phyloP scores from a whole-genome alignment of 192 early-diverging fungal species.

The Glomus cerebriforme region DNA sequence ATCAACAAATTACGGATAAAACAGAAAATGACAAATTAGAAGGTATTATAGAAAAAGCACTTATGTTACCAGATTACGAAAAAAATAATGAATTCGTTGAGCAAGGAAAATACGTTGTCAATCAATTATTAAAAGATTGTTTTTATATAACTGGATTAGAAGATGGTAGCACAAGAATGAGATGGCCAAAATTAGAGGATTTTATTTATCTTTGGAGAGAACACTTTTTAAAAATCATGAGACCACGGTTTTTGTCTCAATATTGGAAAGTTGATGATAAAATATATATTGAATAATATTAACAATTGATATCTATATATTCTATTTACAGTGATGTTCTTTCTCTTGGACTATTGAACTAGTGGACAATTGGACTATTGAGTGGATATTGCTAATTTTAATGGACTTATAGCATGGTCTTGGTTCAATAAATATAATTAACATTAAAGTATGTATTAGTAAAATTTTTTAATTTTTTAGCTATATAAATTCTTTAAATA shows the following conservation, averaged over 20 bases:
- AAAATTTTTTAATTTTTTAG: too few relatives aligned
- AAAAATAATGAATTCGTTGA: not conserved
- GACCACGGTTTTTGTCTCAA: not conserved
- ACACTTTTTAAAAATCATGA: not conserved
- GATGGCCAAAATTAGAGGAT: not conserved
- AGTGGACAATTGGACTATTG: too few relatives aligned
- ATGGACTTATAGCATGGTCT: too few relatives aligned
- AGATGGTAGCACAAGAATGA: not conserved
- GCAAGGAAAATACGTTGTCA: constrained; percentile 1
- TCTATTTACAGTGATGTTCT: too few relatives aligned
- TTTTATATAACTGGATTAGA: not conserved
- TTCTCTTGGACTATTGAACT: too few relatives aligned
- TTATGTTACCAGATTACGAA: constrained; percentile 3
- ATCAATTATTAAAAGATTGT: not conserved
- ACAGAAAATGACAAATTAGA: not conserved
- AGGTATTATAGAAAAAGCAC: not conserved
- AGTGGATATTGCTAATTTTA: too few relatives aligned
- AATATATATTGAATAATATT: not conserved
- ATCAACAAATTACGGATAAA: not conserved
- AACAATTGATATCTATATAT: too few relatives aligned
- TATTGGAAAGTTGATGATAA: not conserved
- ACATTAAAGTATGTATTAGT: too few relatives aligned
- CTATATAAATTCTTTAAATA: too few relatives aligned
- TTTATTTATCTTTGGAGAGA: constrained; percentile 2
- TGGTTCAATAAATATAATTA: too few relatives aligned